Evolutionary conservation across 306 rosid species (phyloP).

Genomic region (barrel medic (Medicago truncatula)): MtrunA17r5.0-ANR NC_053047.1:563001-563500

Average conservation of each 20-base stretch:
- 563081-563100: slow-evolving; percentile 69
- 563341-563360: slow-evolving; percentile 58
- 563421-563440: slow-evolving; percentile 65
- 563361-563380: slow-evolving; percentile 63
- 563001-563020: slow-evolving; percentile 31
- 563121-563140: slow-evolving; percentile 61
- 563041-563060: slow-evolving; percentile 69
- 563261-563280: slow-evolving; percentile 58
- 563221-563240: slow-evolving; percentile 63
- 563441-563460: slow-evolving; percentile 54
- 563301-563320: slow-evolving; percentile 71
- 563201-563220: slow-evolving; percentile 62
- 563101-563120: slow-evolving; percentile 77
- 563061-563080: slow-evolving; percentile 72
- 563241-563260: slow-evolving; percentile 71
- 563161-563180: slow-evolving; percentile 80
- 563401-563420: slow-evolving; percentile 51
- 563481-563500: slow-evolving; percentile 53
- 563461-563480: slow-evolving; percentile 62
- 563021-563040: slow-evolving; percentile 53
- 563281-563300: slow-evolving; percentile 61
- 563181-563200: slow-evolving; percentile 61
- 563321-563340: slow-evolving; percentile 60
- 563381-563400: slow-evolving; percentile 48
- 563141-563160: slow-evolving; percentile 55